Evolutionary conservation across 352 stramenopile species (phyloP).

Genomic region (Phytophthora idaei): DNA sequence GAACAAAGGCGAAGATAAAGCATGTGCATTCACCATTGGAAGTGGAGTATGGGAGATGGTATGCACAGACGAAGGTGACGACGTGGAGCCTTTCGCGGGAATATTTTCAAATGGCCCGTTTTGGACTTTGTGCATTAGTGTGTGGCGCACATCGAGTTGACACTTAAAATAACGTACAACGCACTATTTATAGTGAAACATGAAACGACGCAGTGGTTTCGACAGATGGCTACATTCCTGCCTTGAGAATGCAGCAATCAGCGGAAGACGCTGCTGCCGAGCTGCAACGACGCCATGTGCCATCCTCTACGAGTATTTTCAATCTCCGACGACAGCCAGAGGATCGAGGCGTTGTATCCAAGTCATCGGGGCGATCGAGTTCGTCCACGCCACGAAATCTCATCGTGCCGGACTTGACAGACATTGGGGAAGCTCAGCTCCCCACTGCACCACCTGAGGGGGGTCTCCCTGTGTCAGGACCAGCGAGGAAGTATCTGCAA

Average conservation of each 20-base stretch:
- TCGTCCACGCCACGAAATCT: conserved; percentile 42
- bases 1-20: neutral
- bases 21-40: conserved; percentile 35
- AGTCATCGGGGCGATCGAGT: conserved; percentile 26
- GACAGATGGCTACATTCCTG: conserved; percentile 23
- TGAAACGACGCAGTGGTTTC: conserved; percentile 32
- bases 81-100: conserved; percentile 30
- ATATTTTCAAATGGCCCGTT: conserved; percentile 31
- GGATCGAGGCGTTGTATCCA: conserved; percentile 15
- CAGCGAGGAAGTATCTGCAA: conserved; percentile 32
- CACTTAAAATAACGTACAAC: conserved; percentile 2
- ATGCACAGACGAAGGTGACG: conserved; percentile 15
- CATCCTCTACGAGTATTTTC: conserved; percentile 37
- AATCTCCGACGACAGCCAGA: conserved; percentile 39
- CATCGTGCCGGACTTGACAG: conserved; percentile 41
- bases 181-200: conserved; percentile 23
- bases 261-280: neutral
- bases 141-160: conserved; percentile 19
- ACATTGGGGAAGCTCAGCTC: conserved; percentile 12
- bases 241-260: neutral
- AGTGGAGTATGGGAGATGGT: conserved; percentile 2
- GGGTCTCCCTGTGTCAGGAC: neutral
- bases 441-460: conserved; percentile 19
- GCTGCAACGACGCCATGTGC: conserved; percentile 6
- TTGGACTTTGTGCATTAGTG: neutral